phyloP scores from a whole-genome alignment of 108 stramenopile genomes.

The Stephanodiscus minutulus region DNA sequence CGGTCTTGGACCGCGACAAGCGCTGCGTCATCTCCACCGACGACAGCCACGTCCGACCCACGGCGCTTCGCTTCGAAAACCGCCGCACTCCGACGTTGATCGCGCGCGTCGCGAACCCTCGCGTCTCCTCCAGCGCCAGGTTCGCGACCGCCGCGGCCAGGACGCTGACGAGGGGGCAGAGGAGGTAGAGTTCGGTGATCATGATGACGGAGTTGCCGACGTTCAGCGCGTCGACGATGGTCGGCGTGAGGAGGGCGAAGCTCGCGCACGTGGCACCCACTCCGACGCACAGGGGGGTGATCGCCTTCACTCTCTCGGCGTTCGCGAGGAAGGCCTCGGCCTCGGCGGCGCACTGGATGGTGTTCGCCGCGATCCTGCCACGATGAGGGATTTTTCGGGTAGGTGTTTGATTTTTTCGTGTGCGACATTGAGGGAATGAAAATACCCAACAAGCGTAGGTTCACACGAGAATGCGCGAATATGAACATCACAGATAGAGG shows the following conservation, averaged over 20 bases:
- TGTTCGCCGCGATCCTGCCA: slow-evolving; percentile 68
- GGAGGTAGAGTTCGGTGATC: slow-evolving; percentile 73
- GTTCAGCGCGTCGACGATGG: slow-evolving; percentile 56
- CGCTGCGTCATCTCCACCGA: slow-evolving; percentile 68
- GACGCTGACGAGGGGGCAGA: slow-evolving; percentile 73
- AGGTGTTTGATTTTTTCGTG: not conserved
- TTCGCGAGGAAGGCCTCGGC: slow-evolving; percentile 85
- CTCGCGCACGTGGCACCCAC: slow-evolving; percentile 80
- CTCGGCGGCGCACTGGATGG: slow-evolving; percentile 88
- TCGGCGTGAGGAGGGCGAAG: slow-evolving; percentile 74
- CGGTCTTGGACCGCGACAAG: slow-evolving; percentile 43
- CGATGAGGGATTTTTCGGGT: too few species aligned
- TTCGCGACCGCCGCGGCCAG: slow-evolving; percentile 73
- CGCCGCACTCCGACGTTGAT: slow-evolving; percentile 85
- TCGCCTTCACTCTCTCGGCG: slow-evolving; percentile 87
- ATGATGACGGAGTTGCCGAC: slow-evolving; percentile 46
- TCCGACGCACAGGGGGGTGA: slow-evolving; percentile 90
- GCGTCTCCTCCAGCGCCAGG: slow-evolving; percentile 73
- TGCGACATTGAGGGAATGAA: not conserved
- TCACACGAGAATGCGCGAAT: too few species aligned
- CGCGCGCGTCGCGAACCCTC: slow-evolving; percentile 59
- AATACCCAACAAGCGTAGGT: too few species aligned
- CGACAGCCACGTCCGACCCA: slow-evolving; percentile 84
- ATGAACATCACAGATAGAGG: too few species aligned
- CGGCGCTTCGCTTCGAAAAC: slow-evolving; percentile 70